Conservation (phyloP, 1,284 basidiomycete species). For the Trichosporon faecale region DNA sequence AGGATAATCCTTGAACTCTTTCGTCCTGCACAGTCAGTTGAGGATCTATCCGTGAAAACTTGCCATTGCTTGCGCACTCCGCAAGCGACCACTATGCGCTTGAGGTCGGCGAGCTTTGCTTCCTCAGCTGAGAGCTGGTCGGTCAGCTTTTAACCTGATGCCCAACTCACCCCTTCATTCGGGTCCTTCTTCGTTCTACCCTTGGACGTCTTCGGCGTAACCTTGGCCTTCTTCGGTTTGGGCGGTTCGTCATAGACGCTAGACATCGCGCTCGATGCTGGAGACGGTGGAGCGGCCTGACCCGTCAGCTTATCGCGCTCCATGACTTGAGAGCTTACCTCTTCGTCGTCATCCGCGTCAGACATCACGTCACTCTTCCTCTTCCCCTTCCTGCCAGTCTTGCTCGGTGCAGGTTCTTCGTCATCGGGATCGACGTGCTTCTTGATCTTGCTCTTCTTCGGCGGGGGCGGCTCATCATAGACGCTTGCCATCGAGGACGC, state of each 20-base stretch:
- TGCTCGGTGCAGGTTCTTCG: not conserved
- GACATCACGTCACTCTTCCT: not conserved
- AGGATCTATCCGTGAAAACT: conserved; percentile 15
- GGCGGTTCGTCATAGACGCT: conserved; percentile 14
- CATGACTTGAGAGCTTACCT: not conserved
- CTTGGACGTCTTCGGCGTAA: not conserved
- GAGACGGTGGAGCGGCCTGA: not conserved
- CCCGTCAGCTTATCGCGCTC: not conserved
- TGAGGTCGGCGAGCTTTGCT: conserved; percentile 42
- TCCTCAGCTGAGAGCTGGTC: conserved; percentile 40
- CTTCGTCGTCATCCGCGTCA: not conserved
- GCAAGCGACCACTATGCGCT: conserved; percentile 65
- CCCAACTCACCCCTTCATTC: conserved; percentile 34
- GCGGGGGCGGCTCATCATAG: conserved; percentile 18
- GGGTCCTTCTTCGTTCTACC: conserved; percentile 34
- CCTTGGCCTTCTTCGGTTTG: not conserved
- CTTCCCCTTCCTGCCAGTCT: not conserved
- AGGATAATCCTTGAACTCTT: conserved; percentile 65
- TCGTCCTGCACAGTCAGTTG: conserved; percentile 47
- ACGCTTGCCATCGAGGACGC: conserved; percentile 24
- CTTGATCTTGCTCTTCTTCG: conserved; percentile 5
- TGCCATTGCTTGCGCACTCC: conserved; percentile 77
- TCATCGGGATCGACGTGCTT: not conserved
- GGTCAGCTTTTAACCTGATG: not conserved
- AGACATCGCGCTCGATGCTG: conserved; percentile 5